A percentile compares a stretch with the other conserved stretches of the same genome.
Conservation (phyloP, 2,329 filamentous ascomycete genomes). For the Cladosporium colombiae region DNA sequence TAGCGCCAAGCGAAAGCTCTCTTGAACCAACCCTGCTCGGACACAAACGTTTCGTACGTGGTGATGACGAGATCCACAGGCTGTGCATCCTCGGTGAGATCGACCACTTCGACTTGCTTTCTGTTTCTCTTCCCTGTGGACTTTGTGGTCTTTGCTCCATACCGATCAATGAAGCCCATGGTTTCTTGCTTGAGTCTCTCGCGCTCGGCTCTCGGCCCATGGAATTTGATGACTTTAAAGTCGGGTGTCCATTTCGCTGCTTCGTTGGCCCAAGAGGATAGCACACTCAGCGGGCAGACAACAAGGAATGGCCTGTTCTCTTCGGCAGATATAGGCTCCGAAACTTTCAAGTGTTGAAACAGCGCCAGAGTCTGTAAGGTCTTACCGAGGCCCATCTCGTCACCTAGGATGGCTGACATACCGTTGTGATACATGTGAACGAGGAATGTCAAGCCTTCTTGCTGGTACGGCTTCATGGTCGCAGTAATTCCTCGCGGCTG, state of each 20-base stretch:
- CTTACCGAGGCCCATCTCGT: constrained; percentile 55
- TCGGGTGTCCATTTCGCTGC: constrained; percentile 50
- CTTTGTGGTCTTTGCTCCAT: constrained; percentile 45
- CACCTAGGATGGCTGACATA: constrained; percentile 49
- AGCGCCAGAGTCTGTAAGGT: constrained; percentile 53
- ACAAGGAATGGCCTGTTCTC: constrained; percentile 48
- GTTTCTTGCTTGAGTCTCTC: constrained; percentile 45
- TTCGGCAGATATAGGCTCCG: constrained; percentile 34
- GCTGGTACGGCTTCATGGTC: constrained; percentile 54
- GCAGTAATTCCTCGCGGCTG: constrained; percentile 52
- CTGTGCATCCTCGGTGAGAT: constrained; percentile 27
- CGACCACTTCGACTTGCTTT: constrained; percentile 29
- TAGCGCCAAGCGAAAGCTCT: constrained; percentile 55
- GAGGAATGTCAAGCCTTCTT: constrained; percentile 53
- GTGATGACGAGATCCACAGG: constrained; percentile 50
- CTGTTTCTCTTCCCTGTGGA: constrained; percentile 22
- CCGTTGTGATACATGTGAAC: constrained; percentile 49
- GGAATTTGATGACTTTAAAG: constrained; percentile 48
- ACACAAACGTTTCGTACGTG: constrained; percentile 52
- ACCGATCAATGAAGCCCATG: constrained; percentile 47
- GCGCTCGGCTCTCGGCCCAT: constrained; percentile 48
- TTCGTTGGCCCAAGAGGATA: constrained; percentile 53
- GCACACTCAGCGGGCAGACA: constrained; percentile 54
- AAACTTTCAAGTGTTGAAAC: constrained; percentile 51
- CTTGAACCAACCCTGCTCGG: constrained; percentile 53